These are phyloP conservation scores for Diutina rugosa DNA, from an alignment of 1,139 yeast species.

Conservation along the genomic window DNA sequence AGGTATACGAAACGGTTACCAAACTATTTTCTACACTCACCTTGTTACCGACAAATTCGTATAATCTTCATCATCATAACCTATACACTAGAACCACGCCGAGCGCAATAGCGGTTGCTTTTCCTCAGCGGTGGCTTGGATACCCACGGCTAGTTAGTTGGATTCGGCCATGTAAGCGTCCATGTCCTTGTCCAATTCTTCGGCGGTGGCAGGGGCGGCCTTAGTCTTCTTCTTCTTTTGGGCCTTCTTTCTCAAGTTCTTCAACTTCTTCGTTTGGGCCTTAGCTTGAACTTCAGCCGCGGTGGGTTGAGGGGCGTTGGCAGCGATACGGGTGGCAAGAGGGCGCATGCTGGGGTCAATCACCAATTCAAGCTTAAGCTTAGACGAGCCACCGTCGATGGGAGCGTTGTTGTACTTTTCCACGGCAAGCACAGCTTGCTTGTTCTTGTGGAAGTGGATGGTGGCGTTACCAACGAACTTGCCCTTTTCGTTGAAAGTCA, in stretches of 20 bases:
- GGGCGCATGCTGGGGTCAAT: conserved; percentile 79
- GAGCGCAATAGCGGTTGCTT: neutral
- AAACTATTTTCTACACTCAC: no score
- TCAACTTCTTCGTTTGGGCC: conserved; percentile 8
- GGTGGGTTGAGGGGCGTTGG: conserved; percentile 17
- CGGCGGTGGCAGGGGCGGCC: conserved; percentile 25
- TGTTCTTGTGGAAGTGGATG: conserved; percentile 55
- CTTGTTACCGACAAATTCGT: neutral
- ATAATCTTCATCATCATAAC: neutral
- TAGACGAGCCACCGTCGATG: conserved; percentile 75
- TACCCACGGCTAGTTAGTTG: neutral
- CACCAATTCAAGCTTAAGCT: conserved; percentile 72
- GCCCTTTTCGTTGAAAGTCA: conserved; percentile 80
- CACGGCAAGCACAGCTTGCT: conserved; percentile 62
- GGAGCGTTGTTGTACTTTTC: conserved; percentile 86
- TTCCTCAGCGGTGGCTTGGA: neutral
- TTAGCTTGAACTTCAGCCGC: conserved; percentile 7
- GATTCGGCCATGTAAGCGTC: neutral
- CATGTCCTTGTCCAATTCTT: conserved; percentile 48
- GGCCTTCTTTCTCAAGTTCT: conserved; percentile 9
- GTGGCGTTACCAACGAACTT: conserved; percentile 89
- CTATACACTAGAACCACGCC: neutral
- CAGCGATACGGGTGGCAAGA: conserved; percentile 55
- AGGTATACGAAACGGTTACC: neutral
- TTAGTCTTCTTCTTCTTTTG: conserved; percentile 45